These are phyloP conservation scores for Fomitopsis betulina DNA, from an alignment of 1,284 basidiomycete genomes.

Conservation along the genomic window DNA sequence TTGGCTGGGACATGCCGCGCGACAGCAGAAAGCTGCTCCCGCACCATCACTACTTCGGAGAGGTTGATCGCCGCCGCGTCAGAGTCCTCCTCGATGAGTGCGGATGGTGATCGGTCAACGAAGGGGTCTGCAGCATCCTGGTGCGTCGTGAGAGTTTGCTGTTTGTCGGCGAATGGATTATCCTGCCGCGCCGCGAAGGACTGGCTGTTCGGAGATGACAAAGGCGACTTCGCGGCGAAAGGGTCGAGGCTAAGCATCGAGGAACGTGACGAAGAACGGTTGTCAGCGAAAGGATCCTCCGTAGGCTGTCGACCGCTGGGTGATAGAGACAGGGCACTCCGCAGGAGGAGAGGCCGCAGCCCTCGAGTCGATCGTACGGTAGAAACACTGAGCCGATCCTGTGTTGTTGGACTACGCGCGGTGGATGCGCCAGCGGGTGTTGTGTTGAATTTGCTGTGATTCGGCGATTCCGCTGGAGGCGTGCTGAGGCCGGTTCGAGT, in stretches of 20 bases:
- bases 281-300: slow-evolving; percentile 1
- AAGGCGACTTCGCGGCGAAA: background rate
- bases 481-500: too few relatives aligned
- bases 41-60: slow-evolving; percentile 3
- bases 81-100: background rate
- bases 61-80: background rate
- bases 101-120: background rate
- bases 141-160: background rate
- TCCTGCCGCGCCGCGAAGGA: background rate
- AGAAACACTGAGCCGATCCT: background rate
- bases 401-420: slow-evolving; percentile 8
- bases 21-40: background rate
- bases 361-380: background rate
- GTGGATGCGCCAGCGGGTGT: slow-evolving; percentile 5
- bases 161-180: too few relatives aligned
- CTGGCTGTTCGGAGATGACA: background rate
- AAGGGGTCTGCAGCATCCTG: background rate
- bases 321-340: background rate
- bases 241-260: background rate
- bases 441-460: too few relatives aligned
- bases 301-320: background rate
- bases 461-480: too few relatives aligned
- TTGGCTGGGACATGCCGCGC: background rate
- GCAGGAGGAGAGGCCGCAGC: too few relatives aligned
- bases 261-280: background rate